Evolutionary conservation across 2,329 filamentous ascomycete genomes (phyloP).

Genomic region (Westerdykella sp.): DNA sequence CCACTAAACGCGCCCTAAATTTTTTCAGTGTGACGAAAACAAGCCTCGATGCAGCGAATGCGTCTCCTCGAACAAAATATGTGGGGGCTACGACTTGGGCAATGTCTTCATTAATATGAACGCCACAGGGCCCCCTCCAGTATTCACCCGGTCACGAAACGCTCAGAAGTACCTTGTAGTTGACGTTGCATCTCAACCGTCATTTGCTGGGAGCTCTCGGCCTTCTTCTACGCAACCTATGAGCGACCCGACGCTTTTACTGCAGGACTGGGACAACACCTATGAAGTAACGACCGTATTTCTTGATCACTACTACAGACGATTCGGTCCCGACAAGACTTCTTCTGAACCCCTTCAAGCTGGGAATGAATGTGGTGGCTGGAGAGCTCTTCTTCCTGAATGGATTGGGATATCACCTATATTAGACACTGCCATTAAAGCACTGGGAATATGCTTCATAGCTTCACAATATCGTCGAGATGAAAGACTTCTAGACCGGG

Average conservation of each 20-base stretch:
- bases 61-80: conserved; percentile 10
- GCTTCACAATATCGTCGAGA: conserved; percentile 13
- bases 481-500: conserved; percentile 6
- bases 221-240: too few relatives aligned
- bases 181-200: conserved; percentile 14
- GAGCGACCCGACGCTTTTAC: not conserved
- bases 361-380: conserved; percentile 13
- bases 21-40: conserved; percentile 16
- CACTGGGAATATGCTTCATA: conserved; percentile 12
- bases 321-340: conserved; percentile 6
- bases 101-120: conserved; percentile 18
- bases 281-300: conserved; percentile 10
- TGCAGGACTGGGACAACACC: conserved; percentile 7
- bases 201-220: not conserved
- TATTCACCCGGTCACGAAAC: conserved; percentile 15
- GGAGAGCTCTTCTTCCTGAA: conserved; percentile 11
- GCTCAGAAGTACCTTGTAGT: conserved; percentile 18
- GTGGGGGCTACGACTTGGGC: conserved; percentile 16
- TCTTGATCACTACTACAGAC: conserved; percentile 14
- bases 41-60: conserved; percentile 16
- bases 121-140: conserved; percentile 12
- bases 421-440: conserved; percentile 16
- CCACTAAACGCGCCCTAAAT: conserved; percentile 1
- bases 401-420: conserved; percentile 14
- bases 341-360: conserved; percentile 5